Evolutionary conservation across 1,284 basidiomycete species (phyloP), one percentile per base, ranked within the genome.

Genomic region (Earliella scabrosa): DNA sequence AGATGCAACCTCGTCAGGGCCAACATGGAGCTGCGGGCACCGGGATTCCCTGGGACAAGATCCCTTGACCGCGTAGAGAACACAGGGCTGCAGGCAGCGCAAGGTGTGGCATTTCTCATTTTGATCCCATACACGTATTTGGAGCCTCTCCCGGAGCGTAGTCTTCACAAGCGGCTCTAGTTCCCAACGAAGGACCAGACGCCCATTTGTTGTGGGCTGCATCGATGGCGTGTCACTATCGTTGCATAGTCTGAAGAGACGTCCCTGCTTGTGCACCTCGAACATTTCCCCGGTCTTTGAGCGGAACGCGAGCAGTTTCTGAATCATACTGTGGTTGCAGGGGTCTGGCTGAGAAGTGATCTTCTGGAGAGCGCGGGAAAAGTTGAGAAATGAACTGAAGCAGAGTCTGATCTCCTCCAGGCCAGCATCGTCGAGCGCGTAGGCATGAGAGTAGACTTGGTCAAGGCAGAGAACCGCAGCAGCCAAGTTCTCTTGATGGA

Each of bases 381-480:
- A 83, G 0, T 58, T 32, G 4, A 68, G 58, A 54, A 82, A 81
- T 18, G 65, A 54, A 0, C 58, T 49, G 26, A 83, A 66, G n/a
- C 69, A 67, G 0, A 16, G 29, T 10, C 65, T 64, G 29, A 78
- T 69, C 4, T 70, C 56, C 0, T 61, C 47, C 24, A 58, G 55
- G 9, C 62, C 60, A 7, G 55, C 54, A 7, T 65, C 56, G 3
- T 46, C 31, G 13, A 46, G 29, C 13, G 29, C 32, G 24, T 31
- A 35, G 9, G 29, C 2, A 18, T 46, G 43, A 3, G 45, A 52
- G 63, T 78, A 81, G 35, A 62, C 65, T 45, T 74, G 71, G 58
- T 80, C 75, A 4, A 80, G 62, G 47, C 78, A 79, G 6, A 81
- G 68, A 0, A 79, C 54, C 5, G 75, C 73, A 0, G 77, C 72